A percentile compares a stretch with the other conserved stretches of the same genome.
These are phyloP conservation scores for Pythium brachiatum DNA, from an alignment of 352 stramenopile genomes.

Conservation along the genomic window DNA sequence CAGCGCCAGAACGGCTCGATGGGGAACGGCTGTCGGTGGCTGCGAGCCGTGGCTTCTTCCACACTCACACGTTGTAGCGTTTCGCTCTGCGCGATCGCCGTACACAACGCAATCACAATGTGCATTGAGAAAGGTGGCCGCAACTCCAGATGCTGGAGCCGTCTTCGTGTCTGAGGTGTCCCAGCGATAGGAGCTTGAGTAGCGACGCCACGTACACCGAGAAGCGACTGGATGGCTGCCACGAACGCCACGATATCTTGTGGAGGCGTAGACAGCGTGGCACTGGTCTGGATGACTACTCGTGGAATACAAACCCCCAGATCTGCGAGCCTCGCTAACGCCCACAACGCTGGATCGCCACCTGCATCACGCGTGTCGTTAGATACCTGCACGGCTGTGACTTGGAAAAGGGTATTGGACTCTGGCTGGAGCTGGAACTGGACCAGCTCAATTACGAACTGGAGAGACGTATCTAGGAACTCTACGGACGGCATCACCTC, in stretches of 20 bases:
- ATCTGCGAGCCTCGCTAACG: background rate
- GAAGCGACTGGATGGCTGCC: background rate
- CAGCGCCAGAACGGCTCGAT: slow-evolving; percentile 11
- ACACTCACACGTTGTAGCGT: slow-evolving; percentile 1
- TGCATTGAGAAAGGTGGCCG: background rate
- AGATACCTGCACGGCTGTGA: background rate
- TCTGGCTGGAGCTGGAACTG: background rate
- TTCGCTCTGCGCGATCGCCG: slow-evolving; percentile 8
- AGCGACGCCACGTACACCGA: background rate
- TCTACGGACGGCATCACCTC: background rate
- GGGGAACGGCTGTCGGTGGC: slow-evolving; percentile 3
- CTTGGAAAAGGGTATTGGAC: background rate
- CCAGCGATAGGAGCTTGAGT: background rate
- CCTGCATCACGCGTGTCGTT: background rate
- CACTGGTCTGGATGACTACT: background rate
- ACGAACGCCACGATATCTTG: background rate
- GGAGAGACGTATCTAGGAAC: background rate
- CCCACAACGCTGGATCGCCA: background rate
- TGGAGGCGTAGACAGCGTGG: background rate
- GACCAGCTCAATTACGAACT: background rate
- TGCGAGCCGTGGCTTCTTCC: background rate
- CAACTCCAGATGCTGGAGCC: background rate
- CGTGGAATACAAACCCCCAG: background rate
- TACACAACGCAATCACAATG: slow-evolving; percentile 1
- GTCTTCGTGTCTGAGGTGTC: background rate